These are phyloP conservation scores for Fagopyrum esculentum DNA, from an alignment of 148 eudicot genomes.

Conservation along the genomic window DNA sequence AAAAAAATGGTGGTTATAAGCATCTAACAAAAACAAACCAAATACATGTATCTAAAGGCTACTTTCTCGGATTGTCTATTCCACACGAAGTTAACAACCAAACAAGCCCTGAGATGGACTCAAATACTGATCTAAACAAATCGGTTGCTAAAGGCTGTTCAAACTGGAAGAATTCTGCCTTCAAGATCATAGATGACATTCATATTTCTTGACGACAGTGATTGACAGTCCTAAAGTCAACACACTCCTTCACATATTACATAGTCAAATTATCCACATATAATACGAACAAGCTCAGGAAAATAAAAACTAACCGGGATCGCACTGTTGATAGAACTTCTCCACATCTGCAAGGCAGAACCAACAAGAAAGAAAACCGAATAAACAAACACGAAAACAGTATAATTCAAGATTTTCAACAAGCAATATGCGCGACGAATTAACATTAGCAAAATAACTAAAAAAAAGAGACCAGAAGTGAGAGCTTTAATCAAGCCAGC, in stretches of 20 bases:
- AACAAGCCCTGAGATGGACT: too few species aligned
- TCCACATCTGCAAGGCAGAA: constrained; percentile 29
- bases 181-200: background rate
- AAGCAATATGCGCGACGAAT: background rate
- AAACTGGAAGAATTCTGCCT: background rate
- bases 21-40: background rate
- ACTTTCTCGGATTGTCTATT: too few species aligned
- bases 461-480: constrained; percentile 33
- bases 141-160: background rate
- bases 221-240: background rate
- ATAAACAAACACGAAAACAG: background rate
- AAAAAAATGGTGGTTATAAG: too few species aligned
- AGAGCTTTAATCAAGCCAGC: constrained; percentile 66
- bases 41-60: too few species aligned
- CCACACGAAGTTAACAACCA: too few species aligned
- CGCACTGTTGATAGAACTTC: constrained; percentile 42
- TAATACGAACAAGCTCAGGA: background rate
- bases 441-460: background rate
- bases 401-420: background rate
- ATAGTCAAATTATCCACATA: too few species aligned
- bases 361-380: background rate
- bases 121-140: too few species aligned
- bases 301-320: constrained; percentile 30
- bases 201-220: background rate
- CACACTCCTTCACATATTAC: background rate